Percentiles rank a stretch among this genome's conserved stretches.
These are phyloP conservation scores for Tubosaeta brunneosetosa DNA, from an alignment of 768 basidiomycete species.

Conservation along the genomic window DNA sequence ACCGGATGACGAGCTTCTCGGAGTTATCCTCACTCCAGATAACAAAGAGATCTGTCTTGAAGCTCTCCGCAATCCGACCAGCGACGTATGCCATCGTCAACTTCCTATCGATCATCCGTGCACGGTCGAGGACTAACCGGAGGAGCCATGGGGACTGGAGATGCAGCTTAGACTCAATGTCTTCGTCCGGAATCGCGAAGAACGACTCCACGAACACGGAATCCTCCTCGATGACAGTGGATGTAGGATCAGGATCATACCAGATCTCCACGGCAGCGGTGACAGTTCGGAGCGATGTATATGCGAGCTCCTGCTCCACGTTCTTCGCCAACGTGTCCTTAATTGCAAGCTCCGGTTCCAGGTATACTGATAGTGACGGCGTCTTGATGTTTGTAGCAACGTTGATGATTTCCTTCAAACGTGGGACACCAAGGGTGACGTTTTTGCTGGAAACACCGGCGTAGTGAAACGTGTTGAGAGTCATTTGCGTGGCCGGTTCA, in stretches of 20 bases:
- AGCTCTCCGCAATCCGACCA: constrained; percentile 87
- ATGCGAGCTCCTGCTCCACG: constrained; percentile 90
- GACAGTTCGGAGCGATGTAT: constrained; percentile 89
- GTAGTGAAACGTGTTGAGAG: constrained; percentile 99
- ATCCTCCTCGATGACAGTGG: constrained; percentile 96
- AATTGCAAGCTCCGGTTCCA: constrained; percentile 63
- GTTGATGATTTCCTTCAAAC: constrained; percentile 98
- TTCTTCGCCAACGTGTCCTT: constrained; percentile 70
- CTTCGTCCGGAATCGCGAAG: constrained; percentile 99
- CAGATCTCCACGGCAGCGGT: constrained; percentile 96
- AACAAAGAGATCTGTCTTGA: constrained; percentile 94
- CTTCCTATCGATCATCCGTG: constrained; percentile 97
- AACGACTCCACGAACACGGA: constrained; percentile 94
- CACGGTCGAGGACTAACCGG: constrained; percentile 93
- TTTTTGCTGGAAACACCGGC: constrained; percentile 99
- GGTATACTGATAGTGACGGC: constrained; percentile 90
- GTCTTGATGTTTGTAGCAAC: constrained; percentile 99
- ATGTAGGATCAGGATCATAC: constrained; percentile 90
- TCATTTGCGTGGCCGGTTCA: constrained; percentile 99
- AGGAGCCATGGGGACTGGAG: constrained; percentile 96
- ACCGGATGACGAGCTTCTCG: constrained; percentile 94
- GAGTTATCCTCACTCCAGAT: constrained; percentile 99
- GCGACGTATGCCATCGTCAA: constrained; percentile 94
- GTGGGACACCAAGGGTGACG: constrained; percentile 98
- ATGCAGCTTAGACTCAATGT: constrained; percentile 85